phyloP scores from a whole-genome alignment of 495 filamentous ascomycete species.

The Pseudevernia furfuracea region DNA sequence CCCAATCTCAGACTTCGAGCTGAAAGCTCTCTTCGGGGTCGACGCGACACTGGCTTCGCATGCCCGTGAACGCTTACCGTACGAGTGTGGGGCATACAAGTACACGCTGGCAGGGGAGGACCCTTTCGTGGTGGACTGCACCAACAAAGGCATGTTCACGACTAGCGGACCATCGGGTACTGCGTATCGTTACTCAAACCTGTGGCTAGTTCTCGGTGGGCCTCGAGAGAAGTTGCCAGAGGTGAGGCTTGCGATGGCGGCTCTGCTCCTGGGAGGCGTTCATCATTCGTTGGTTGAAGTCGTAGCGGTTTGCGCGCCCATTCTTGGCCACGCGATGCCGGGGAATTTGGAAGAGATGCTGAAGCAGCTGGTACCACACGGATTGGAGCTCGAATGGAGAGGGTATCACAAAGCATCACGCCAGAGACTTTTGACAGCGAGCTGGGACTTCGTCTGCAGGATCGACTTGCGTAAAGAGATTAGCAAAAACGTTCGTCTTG shows the following conservation, averaged over 20 bases:
- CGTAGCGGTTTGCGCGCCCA: neutral
- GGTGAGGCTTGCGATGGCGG: neutral
- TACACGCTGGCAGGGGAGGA: neutral
- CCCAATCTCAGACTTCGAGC: neutral
- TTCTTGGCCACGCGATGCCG: neutral
- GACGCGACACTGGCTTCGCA: neutral
- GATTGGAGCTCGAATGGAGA: conserved; percentile 1
- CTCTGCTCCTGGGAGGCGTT: neutral
- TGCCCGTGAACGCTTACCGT: neutral
- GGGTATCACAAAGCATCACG: neutral
- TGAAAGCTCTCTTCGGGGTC: neutral
- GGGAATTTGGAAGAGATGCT: neutral
- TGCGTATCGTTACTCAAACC: neutral
- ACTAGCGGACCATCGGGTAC: conserved; percentile 1
- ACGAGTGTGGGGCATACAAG: conserved; percentile 1
- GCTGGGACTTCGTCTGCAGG: neutral
- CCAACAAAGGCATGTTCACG: neutral
- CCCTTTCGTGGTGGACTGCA: neutral
- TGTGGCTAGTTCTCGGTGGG: neutral
- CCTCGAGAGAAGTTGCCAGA: conserved; percentile 1
- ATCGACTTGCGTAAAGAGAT: conserved; percentile 1
- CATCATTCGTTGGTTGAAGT: neutral
- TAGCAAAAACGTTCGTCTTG: neutral
- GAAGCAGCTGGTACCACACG: neutral
- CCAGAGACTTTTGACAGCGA: neutral